phyloP scores from a whole-genome alignment of 1,139 yeast genomes.

The Meyerozyma athensensis region DNA sequence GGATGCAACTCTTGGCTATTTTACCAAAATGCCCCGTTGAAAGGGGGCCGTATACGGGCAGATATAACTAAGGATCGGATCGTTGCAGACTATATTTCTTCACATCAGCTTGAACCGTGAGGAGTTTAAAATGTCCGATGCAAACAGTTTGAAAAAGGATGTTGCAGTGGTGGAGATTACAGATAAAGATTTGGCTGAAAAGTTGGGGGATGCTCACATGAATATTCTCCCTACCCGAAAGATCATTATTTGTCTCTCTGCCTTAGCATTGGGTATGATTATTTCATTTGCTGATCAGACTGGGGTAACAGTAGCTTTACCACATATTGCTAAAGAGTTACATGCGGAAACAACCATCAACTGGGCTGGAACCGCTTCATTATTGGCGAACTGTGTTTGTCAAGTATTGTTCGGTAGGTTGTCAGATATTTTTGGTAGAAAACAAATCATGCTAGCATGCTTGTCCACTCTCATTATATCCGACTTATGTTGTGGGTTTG shows the following conservation, averaged over 20 bases:
- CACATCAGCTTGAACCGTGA: no score
- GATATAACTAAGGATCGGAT: background rate
- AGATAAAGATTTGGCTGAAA: slow-evolving; percentile 20
- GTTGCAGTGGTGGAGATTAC: slow-evolving; percentile 5
- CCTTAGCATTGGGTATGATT: slow-evolving; percentile 28
- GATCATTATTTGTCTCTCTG: slow-evolving; percentile 24
- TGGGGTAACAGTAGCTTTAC: slow-evolving; percentile 39
- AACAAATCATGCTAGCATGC: slow-evolving; percentile 31
- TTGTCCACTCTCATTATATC: slow-evolving; percentile 35
- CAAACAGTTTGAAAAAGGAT: slow-evolving; percentile 6
- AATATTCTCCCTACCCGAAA: slow-evolving; percentile 29
- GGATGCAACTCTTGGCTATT: background rate
- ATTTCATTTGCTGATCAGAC: slow-evolving; percentile 38
- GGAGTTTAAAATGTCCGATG: background rate
- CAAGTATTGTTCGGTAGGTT: slow-evolving; percentile 38
- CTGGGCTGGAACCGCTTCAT: slow-evolving; percentile 46
- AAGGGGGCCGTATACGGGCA: background rate
- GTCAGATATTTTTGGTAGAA: slow-evolving; percentile 46
- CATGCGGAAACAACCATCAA: slow-evolving; percentile 33
- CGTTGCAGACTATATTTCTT: no score
- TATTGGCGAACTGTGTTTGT: slow-evolving; percentile 43
- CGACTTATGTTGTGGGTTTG: slow-evolving; percentile 39
- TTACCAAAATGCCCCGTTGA: no score
- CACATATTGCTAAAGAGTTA: slow-evolving; percentile 35
- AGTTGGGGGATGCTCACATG: slow-evolving; percentile 34